Evolutionary conservation across 2,329 filamentous ascomycete genomes (phyloP).

Genomic region (Penicillium sp.): DNA sequence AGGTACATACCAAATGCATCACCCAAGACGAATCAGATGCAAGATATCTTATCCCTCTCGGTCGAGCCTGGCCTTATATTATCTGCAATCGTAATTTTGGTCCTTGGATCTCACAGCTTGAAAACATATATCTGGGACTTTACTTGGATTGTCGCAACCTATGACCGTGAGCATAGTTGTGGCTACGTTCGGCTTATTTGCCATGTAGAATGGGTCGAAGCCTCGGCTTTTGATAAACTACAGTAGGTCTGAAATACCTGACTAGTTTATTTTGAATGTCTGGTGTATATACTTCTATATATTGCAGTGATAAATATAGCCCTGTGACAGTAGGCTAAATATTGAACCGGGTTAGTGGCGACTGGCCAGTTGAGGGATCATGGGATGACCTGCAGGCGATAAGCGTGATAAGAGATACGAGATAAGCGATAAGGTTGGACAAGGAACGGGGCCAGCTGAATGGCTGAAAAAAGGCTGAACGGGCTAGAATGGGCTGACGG

Average conservation of each 20-base stretch:
- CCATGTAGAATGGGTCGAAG: not conserved
- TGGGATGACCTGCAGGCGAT: not conserved
- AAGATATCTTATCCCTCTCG: not conserved
- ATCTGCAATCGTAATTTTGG: not conserved
- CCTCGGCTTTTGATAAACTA: not conserved
- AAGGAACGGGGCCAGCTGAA: not conserved
- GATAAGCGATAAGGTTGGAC: not conserved
- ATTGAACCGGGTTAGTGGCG: not conserved
- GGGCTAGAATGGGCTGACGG: not conserved
- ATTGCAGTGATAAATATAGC: not conserved
- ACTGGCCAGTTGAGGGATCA: not conserved
- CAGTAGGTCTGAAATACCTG: not conserved
- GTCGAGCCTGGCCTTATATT: not conserved
- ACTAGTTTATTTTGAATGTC: not conserved
- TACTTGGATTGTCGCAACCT: no score
- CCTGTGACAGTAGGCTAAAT: not conserved
- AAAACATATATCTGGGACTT: not conserved
- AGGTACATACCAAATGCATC: not conserved
- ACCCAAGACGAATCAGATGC: not conserved
- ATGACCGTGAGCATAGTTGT: no score
- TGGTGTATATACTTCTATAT: not conserved
- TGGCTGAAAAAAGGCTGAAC: not conserved
- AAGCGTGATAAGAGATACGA: not conserved
- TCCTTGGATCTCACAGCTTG: not conserved
- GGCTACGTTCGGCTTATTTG: not conserved